phyloP scores from a whole-genome alignment of 2,329 filamentous ascomycete genomes.

The Diaporthe nobilis region DNA sequence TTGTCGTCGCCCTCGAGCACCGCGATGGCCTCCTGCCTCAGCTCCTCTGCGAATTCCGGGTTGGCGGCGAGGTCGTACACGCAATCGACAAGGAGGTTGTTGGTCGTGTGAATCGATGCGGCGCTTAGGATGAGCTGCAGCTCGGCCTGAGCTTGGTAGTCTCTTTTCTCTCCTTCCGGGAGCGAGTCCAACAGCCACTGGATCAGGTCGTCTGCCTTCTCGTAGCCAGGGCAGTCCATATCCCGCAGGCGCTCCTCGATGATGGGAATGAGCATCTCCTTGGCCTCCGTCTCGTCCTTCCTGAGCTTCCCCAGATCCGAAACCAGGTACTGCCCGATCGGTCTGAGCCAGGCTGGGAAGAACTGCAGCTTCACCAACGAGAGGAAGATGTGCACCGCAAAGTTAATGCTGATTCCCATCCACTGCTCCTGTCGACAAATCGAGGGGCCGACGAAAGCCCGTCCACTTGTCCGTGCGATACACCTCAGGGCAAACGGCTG shows the following conservation, averaged over 20 bases:
- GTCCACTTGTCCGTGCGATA: constrained; percentile 67
- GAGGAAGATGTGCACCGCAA: constrained; percentile 64
- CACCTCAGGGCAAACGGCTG: constrained; percentile 66
- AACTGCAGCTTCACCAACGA: constrained; percentile 65
- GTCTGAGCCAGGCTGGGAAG: constrained; percentile 65
- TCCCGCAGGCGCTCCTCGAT: constrained; percentile 61
- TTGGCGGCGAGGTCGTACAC: constrained; percentile 65
- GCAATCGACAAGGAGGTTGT: constrained; percentile 61
- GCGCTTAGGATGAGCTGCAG: constrained; percentile 61
- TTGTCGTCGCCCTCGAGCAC: constrained; percentile 57
- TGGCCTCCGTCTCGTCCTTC: constrained; percentile 58
- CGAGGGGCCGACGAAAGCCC: constrained; percentile 65
- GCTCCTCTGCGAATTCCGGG: constrained; percentile 61
- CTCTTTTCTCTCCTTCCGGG: constrained; percentile 55
- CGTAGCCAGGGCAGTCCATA: constrained; percentile 54
- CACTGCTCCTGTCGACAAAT: constrained; percentile 67
- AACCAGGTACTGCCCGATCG: constrained; percentile 61
- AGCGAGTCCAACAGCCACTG: constrained; percentile 61
- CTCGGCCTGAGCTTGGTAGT: constrained; percentile 56
- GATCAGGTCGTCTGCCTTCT: constrained; percentile 59
- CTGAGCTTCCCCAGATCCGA: constrained; percentile 62
- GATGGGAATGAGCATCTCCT: constrained; percentile 60
- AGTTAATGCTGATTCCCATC: constrained; percentile 67
- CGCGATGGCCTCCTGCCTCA: constrained; percentile 63
- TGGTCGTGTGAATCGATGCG: constrained; percentile 62